Conservation (phyloP, 1,284 basidiomycete genomes). For the Cryptococcus maquisensis region DNA sequence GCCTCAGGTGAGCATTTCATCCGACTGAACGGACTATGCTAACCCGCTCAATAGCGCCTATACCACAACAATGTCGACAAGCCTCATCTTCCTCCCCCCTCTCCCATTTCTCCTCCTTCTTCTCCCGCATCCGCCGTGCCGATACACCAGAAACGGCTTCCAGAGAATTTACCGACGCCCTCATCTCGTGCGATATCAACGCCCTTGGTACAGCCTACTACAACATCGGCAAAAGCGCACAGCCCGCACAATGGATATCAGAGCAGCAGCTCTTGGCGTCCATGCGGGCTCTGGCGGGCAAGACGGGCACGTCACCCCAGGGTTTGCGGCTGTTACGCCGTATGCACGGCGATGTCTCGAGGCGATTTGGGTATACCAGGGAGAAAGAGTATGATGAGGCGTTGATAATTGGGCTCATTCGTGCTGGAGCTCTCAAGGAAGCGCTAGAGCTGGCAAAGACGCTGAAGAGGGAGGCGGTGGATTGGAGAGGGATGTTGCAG, state of each 20-base stretch:
- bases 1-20: background rate
- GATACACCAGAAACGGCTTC: background rate
- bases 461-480: background rate
- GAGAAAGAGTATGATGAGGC: background rate
- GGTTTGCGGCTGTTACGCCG: conserved; percentile 10
- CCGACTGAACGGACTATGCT: background rate
- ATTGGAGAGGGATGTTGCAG: conserved; percentile 12
- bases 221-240: conserved; percentile 1
- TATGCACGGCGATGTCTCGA: conserved; percentile 13
- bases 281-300: background rate
- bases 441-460: conserved; percentile 10
- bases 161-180: conserved; percentile 1
- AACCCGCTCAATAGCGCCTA: background rate
- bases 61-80: background rate
- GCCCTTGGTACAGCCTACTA: conserved; percentile 4
- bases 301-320: background rate
- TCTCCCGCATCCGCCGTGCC: conserved; percentile 2
- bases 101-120: conserved; percentile 10
- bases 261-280: background rate
- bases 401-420: conserved; percentile 2
- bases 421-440: conserved; percentile 3
- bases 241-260: conserved; percentile 2
- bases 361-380: conserved; percentile 6
- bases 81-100: conserved; percentile 13
- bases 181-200: background rate